Evolutionary conservation across 148 eudicot species (phyloP).

Genomic region (Amaranthus cruentus): DNA sequence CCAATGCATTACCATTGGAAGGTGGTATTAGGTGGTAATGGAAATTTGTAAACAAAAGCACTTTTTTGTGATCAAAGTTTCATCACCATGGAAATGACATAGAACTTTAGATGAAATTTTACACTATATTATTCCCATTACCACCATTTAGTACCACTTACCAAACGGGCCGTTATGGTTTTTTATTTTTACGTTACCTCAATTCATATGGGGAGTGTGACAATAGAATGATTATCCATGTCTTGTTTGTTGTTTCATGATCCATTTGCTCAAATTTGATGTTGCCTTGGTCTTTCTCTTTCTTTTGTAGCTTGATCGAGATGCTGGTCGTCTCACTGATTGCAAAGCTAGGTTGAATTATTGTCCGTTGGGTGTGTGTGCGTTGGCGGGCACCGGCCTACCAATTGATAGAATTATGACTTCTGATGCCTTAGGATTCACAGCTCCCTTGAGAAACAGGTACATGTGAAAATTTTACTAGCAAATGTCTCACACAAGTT

Average conservation of each 20-base stretch:
- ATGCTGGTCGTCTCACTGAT: conserved; percentile 83
- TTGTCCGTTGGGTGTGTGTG: conserved; percentile 97
- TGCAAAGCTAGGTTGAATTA: conserved; percentile 83
- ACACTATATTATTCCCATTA: too few species aligned
- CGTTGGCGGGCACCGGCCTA: conserved; percentile 97
- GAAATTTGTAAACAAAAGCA: too few species aligned
- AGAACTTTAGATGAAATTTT: too few species aligned
- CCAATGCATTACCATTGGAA: too few species aligned
- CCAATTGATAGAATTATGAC: conserved; percentile 97
- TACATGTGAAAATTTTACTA: conserved; percentile 13
- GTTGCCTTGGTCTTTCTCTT: not conserved
- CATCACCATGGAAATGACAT: too few species aligned
- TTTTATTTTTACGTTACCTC: not conserved
- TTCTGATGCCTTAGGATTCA: conserved; percentile 80
- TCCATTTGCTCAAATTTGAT: not conserved
- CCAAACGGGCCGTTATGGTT: not conserved
- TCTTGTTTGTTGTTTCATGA: not conserved
- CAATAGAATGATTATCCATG: not conserved
- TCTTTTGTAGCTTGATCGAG: conserved; percentile 77
- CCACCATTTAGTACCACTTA: not conserved
- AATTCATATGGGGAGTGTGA: not conserved
- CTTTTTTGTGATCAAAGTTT: too few species aligned
- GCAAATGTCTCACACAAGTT: not conserved
- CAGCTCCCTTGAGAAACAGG: conserved; percentile 95
- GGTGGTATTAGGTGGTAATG: too few species aligned